Percentiles rank a stretch among this genome's conserved stretches.
Evolutionary conservation across 129 eudicot genomes (phyloP).

Genomic region (Apium graveolens): DNA sequence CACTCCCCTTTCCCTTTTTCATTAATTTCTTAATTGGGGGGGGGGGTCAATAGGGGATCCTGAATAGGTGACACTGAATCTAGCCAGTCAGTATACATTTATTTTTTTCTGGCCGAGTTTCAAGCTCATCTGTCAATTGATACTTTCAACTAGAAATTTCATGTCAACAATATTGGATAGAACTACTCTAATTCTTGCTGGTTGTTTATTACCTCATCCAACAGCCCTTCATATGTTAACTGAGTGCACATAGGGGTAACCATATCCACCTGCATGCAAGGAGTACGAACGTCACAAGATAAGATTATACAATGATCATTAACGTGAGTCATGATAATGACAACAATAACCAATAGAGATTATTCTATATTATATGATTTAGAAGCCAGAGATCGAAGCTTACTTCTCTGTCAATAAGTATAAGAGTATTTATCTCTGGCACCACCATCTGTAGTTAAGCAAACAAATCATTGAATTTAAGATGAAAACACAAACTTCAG

Average conservation of each 20-base stretch:
- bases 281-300: constrained; percentile 10
- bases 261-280: constrained; percentile 84
- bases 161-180: neutral
- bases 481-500: neutral
- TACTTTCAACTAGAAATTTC: neutral
- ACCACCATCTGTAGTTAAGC: constrained; percentile 47
- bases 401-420: constrained; percentile 94
- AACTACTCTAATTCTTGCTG: neutral
- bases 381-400: neutral
- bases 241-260: constrained; percentile 96
- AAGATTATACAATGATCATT: neutral
- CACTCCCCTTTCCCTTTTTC: neutral
- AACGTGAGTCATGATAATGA: neutral
- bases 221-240: constrained; percentile 88
- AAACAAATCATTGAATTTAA: neutral
- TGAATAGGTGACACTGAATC: neutral
- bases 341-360: neutral
- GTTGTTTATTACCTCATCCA: constrained; percentile 69
- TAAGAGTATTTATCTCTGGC: constrained; percentile 91
- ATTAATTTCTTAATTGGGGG: neutral
- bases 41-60: neutral
- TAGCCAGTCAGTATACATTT: neutral
- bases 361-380: neutral
- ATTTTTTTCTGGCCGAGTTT: neutral
- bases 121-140: neutral